Base-by-base conservation (phyloP, 495 filamentous ascomycete species). In the Xylaria acuta region DNA sequence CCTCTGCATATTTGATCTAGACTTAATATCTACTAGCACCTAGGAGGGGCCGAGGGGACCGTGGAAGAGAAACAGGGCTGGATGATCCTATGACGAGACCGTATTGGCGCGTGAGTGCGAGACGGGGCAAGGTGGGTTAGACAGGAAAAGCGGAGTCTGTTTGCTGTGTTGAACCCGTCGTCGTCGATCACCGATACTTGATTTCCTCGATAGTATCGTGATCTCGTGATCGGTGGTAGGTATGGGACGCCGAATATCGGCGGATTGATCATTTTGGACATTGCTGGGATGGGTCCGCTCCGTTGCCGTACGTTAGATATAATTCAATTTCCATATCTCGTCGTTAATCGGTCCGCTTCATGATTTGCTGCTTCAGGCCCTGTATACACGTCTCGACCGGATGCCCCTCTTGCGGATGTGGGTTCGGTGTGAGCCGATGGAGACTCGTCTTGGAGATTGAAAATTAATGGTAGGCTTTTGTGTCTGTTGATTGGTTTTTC, bases 171-270 rank as follows among this genome's bases (percentile, higher is more conserved):
- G n/a, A 53, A 51, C 9, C 45, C 41, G 40, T 16, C 14, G 66
- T 5, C 1, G 43, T 38, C 22, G 53, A 69, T 45, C 66, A 58
- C 53, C 25, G 41, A 70, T 45, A 25, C 38, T 34, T 59, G n/a
- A 60, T 38, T 64, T 64, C 14, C 2, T 63, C 27, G 27, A 51
- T 38, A 36, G 65, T 4, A 54, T 53, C 64, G 30, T 36, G 22
- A 36, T 45, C 51, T 59, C 67, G 51, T 45, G 8, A 69, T 47
- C 38, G 18, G 25, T 14, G 30, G 45, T 67, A 25, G 36, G 36
- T 49, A 47, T 14, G 41, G 63, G 14, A 34, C 53, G 67, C 53
- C 67, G 67, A 69, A 22, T 4, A 58, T 58, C 67, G 67, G 67
- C 22, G 30, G 18, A 53, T 18, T 40, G 32, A 36, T 22, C 20